phyloP scores from a whole-genome alignment of 176 grass and related monocot genomes.

The Microstegium vimineum region DNA sequence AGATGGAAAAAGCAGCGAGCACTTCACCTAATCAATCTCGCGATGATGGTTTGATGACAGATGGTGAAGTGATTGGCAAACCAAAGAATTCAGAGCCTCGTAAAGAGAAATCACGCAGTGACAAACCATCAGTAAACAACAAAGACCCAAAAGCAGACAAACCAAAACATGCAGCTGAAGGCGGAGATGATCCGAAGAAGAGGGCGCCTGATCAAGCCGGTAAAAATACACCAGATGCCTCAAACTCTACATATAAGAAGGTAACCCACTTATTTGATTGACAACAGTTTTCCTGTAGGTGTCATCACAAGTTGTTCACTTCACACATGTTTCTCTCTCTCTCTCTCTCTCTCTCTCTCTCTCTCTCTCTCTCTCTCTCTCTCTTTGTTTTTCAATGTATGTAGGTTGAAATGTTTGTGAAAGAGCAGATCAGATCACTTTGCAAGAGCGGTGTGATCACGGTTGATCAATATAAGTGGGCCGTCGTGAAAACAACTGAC shows the following conservation, averaged over 20 bases:
- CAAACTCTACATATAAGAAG: conserved; percentile 76
- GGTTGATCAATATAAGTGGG: conserved; percentile 73
- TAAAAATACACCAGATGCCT: conserved; percentile 34
- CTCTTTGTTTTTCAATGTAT: too few relatives aligned
- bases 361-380: too few relatives aligned
- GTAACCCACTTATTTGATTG: conserved; percentile 24
- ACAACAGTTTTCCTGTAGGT: neutral
- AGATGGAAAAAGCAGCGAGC: neutral
- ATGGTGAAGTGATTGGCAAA: conserved; percentile 28
- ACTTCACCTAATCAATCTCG: conserved; percentile 8
- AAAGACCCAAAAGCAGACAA: conserved; percentile 24
- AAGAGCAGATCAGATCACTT: conserved; percentile 92
- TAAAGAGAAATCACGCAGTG: conserved; percentile 27
- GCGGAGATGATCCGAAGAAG: conserved; percentile 41
- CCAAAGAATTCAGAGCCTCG: conserved; percentile 17
- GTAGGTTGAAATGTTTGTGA: conserved; percentile 77
- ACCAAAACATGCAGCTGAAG: conserved; percentile 6
- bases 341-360: too few relatives aligned
- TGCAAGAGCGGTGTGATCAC: conserved; percentile 91
- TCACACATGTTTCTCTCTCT: neutral
- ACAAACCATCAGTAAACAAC: conserved; percentile 6
- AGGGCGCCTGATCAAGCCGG: conserved; percentile 21
- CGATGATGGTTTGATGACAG: conserved; percentile 4
- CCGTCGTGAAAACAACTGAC: conserved; percentile 62
- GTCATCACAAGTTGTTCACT: neutral